Conservation (phyloP, 768 basidiomycete genomes). For the Xerocomus potaroensis region DNA sequence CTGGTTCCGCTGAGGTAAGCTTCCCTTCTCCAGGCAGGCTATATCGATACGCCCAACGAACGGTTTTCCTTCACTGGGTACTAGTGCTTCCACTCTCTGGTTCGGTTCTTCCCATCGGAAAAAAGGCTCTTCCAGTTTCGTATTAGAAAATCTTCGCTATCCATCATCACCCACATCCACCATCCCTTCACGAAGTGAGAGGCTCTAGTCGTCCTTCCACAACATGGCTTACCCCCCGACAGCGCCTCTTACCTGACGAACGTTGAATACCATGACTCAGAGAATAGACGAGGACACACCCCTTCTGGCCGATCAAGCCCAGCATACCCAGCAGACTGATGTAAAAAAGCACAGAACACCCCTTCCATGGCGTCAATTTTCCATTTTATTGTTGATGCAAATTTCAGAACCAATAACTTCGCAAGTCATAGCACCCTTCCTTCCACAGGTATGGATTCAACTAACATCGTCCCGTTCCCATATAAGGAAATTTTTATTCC, state of each 20-base stretch:
- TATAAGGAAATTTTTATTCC: not conserved
- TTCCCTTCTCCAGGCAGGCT: no score
- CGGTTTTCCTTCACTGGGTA: no score
- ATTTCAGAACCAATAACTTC: conserved; percentile 71
- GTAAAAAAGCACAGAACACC: conserved; percentile 41
- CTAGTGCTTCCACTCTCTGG: no score
- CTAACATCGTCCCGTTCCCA: not conserved
- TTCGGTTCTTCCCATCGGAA: no score
- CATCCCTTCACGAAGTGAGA: no score
- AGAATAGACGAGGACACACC: conserved; percentile 58
- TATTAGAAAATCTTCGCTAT: no score
- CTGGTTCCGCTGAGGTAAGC: not conserved
- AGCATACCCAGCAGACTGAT: conserved; percentile 7
- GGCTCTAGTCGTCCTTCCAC: no score
- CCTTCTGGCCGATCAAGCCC: conserved; percentile 34
- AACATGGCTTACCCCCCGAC: no score
- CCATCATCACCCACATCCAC: no score
- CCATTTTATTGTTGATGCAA: conserved; percentile 64
- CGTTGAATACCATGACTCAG: conserved; percentile 3
- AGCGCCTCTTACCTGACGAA: not conserved
- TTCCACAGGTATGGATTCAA: conserved; percentile 47
- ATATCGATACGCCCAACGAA: no score
- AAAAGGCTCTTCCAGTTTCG: no score
- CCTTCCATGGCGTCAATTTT: conserved; percentile 66
- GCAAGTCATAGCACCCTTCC: conserved; percentile 71